These are phyloP conservation scores for Tetrapisispora phaffii DNA, from an alignment of 805 yeast species.

Conservation along the genomic window DNA sequence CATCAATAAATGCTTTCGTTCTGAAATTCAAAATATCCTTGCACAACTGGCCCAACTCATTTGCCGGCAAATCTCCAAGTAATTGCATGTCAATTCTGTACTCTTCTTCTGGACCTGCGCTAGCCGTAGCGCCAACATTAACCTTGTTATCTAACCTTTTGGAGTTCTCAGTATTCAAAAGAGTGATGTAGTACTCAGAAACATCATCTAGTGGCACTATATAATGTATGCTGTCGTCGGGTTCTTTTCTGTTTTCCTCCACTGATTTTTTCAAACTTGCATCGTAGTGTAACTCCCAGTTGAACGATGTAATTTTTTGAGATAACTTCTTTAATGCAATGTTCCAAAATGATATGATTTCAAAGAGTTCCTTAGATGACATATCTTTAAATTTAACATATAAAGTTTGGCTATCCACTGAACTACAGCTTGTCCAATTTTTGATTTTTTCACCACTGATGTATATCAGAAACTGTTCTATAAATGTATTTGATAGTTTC, in stretches of 20 bases:
- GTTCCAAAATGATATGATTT: not conserved
- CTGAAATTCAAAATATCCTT: constrained; percentile 48
- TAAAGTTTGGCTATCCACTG: not conserved
- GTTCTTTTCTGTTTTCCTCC: not conserved
- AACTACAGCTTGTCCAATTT: not conserved
- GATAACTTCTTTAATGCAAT: not conserved
- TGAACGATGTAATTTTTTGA: not conserved
- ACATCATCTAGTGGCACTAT: not conserved
- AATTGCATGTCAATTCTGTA: constrained; percentile 23
- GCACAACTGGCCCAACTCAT: constrained; percentile 23
- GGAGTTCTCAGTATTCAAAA: not conserved
- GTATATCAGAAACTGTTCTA: constrained; percentile 8
- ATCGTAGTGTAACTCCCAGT: constrained; percentile 9
- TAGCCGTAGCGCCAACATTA: not conserved
- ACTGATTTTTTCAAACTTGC: not conserved
- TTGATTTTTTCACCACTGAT: not conserved
- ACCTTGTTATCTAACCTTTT: not conserved
- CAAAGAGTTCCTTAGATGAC: not conserved
- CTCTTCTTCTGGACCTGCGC: constrained; percentile 3
- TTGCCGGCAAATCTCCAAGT: constrained; percentile 23
- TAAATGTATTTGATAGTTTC: constrained; percentile 2
- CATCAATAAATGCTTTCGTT: constrained; percentile 43
- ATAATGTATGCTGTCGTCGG: not conserved
- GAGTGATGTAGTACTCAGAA: not conserved
- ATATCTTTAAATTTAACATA: constrained; percentile 1